Base-by-base conservation (phyloP, 805 yeast genomes). In the Millerozyma acaciae region DNA sequence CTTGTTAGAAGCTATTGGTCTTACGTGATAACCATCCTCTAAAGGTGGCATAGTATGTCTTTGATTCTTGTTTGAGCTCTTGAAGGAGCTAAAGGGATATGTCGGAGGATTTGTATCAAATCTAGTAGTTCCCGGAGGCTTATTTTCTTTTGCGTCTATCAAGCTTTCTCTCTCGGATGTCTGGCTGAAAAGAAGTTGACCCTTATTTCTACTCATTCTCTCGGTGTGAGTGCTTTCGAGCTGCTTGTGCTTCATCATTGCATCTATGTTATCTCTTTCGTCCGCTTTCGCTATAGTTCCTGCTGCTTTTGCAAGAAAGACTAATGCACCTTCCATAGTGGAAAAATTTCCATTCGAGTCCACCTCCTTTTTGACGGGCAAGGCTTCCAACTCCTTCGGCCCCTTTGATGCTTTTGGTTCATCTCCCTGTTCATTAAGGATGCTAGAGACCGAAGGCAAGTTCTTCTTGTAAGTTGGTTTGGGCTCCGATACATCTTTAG, bases 281-380 rank as follows among this genome's bases (percentile, higher is more conserved):
- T 78, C 86, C 3, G 83, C 80, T 38, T 73, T 67, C 3, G 88
- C 84, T 13, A 81, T 78, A 8, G 81, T 73, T 0, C 88, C 90
- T 1, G 90, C 93, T 0, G 88, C 85, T 43, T 79, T 78, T 5
- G 93, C 90, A 15, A 84, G 53, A 51, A 78, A 84, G 18, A 76
- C 80, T 40, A 84, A 60, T 0, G 90, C 85, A 6, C 84, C 83
- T 44, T 63, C 70, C 65, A 65, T 62, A 9, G 70, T 61, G 17
- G 68, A 60, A 39, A 66, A 62, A 27, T 16, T 24, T 12, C 18
- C 16, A n/a, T 24, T 14, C 31, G 35, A 16, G 16, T 19, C 10
- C 25, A 28, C 10, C 15, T 19, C 6, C 23, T 24, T 19, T n/a
- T 29, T 24, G 10, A 13, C 14, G 5, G n/a, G 14, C 16, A 16